These are phyloP conservation scores for Ceratocystis alfenasii DNA, from an alignment of 2,329 filamentous ascomycete species.

Conservation along the genomic window DNA sequence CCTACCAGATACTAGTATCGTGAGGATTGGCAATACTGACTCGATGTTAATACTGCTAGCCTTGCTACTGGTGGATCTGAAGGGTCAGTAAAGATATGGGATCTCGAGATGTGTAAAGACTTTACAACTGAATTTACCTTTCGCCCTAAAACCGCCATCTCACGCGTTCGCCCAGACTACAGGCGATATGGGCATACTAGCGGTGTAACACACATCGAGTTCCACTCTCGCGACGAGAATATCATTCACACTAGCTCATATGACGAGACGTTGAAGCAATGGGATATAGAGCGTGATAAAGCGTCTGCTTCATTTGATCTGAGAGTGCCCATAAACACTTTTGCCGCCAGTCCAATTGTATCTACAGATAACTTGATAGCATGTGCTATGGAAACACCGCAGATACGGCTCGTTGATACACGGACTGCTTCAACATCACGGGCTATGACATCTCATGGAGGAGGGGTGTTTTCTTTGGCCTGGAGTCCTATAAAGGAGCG, in stretches of 20 bases:
- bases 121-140: slow-evolving; percentile 38
- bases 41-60: slow-evolving; percentile 32
- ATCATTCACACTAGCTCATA: slow-evolving; percentile 69
- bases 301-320: slow-evolving; percentile 57
- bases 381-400: slow-evolving; percentile 74
- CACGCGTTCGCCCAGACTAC: slow-evolving; percentile 31
- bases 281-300: slow-evolving; percentile 51
- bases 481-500: slow-evolving; percentile 79
- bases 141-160: slow-evolving; percentile 42
- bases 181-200: slow-evolving; percentile 43
- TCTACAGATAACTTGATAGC: slow-evolving; percentile 62
- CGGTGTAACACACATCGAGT: slow-evolving; percentile 63
- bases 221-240: slow-evolving; percentile 65
- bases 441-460: slow-evolving; percentile 55
- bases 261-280: slow-evolving; percentile 65
- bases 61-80: slow-evolving; percentile 78
- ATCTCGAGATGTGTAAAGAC: slow-evolving; percentile 53
- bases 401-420: slow-evolving; percentile 68
- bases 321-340: slow-evolving; percentile 58
- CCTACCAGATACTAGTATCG: not conserved
- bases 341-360: slow-evolving; percentile 63
- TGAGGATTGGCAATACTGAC: not conserved
- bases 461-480: slow-evolving; percentile 53
- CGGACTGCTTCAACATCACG: slow-evolving; percentile 38
- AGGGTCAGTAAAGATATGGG: slow-evolving; percentile 74